A percentile compares a stretch with the other conserved stretches of the same genome.
Evolutionary conservation across 345 rosid species (phyloP).

Genomic region (Syzygium oleosum): DNA sequence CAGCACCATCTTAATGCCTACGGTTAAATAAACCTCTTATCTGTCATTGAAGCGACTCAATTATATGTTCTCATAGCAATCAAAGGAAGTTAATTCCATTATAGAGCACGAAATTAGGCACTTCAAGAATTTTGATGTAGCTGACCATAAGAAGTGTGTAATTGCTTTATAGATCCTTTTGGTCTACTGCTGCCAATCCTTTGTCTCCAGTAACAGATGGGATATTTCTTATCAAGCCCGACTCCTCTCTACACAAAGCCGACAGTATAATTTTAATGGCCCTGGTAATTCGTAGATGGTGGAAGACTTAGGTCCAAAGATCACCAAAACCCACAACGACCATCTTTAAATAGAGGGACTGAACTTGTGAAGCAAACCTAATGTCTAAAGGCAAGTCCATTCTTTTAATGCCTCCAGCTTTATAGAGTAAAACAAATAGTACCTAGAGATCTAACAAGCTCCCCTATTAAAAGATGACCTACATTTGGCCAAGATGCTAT

Average conservation of each 20-base stretch:
- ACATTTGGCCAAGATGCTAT: not conserved
- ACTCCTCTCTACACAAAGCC: not conserved
- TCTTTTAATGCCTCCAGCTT: not conserved
- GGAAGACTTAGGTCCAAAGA: not conserved
- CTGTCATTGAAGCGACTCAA: not conserved
- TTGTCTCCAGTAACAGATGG: not conserved
- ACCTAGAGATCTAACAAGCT: not conserved
- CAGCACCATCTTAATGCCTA: not conserved
- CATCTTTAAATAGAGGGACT: not conserved
- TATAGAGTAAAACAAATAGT: not conserved
- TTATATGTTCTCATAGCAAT: not conserved
- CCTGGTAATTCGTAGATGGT: not conserved
- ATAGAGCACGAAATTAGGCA: not conserved
- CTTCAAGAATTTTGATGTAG: not conserved
- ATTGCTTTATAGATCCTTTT: not conserved
- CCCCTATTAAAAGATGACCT: not conserved
- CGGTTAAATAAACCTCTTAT: not conserved
- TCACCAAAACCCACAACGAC: not conserved
- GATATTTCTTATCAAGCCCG: not conserved
- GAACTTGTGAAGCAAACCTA: not conserved
- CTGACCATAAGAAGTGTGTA: not conserved
- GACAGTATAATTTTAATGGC: not conserved
- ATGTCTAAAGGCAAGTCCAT: not conserved
- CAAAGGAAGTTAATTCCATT: not conserved
- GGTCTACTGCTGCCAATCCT: not conserved